Evolutionary conservation across 1,139 yeast species (phyloP).

Genomic region (Zygoascus hellenicus): DNA sequence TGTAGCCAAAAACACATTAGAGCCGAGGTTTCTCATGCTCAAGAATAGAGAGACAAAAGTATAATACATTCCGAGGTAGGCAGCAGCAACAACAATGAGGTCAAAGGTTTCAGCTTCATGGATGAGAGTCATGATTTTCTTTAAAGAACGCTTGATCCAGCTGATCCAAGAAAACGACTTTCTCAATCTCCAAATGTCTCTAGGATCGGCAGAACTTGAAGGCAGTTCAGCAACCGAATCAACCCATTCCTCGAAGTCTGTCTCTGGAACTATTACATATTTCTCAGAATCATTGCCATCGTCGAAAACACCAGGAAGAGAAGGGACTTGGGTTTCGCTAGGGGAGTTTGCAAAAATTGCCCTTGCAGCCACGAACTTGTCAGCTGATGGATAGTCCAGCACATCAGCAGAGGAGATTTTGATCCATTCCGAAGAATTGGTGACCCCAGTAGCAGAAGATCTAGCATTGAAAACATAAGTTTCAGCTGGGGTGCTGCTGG

Average conservation of each 20-base stretch:
- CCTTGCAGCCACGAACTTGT: conserved; percentile 34
- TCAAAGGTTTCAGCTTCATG: conserved; percentile 84
- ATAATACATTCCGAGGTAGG: conserved; percentile 87
- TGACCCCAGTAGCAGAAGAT: conserved; percentile 6
- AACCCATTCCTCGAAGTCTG: conserved; percentile 32
- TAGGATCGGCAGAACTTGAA: conserved; percentile 38
- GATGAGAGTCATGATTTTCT: conserved; percentile 49
- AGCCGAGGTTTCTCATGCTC: conserved; percentile 76
- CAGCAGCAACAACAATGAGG: conserved; percentile 69
- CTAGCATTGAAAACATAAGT: conserved; percentile 21
- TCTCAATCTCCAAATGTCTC: conserved; percentile 64
- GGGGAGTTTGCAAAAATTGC: conserved; percentile 19
- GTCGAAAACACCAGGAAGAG: conserved; percentile 3
- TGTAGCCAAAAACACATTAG: conserved; percentile 85
- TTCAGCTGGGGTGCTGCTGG: conserved; percentile 21
- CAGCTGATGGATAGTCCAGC: conserved; percentile 33
- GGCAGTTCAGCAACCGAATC: conserved; percentile 35
- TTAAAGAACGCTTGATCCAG: conserved; percentile 44
- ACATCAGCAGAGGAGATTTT: conserved; percentile 25
- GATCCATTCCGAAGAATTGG: conserved; percentile 25
- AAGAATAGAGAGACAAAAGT: conserved; percentile 71
- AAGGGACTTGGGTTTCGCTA: neutral
- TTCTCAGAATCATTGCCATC: conserved; percentile 12
- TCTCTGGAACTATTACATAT: conserved; percentile 39
- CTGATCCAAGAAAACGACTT: conserved; percentile 61